Base-by-base conservation (phyloP, 2,329 filamentous ascomycete genomes). In the Thielaviopsis ethacetica region DNA sequence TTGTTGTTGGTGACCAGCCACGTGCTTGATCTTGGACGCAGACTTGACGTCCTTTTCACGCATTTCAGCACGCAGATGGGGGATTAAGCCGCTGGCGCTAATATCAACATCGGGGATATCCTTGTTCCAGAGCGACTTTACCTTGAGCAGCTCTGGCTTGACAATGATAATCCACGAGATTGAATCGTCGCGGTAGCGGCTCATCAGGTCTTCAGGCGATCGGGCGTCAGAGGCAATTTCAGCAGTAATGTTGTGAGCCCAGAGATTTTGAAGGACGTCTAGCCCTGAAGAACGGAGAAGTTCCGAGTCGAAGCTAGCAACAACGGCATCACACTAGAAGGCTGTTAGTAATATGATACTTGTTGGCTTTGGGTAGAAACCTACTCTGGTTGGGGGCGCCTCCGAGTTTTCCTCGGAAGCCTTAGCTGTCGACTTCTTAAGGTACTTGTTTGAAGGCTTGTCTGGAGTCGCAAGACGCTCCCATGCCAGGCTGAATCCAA, bases 401-500 rank as follows among this genome's bases (percentile, higher is more conserved):
- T 75, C 77, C 71, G 86, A 86, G 19, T 83, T 73, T 5, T 76
- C 71, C 63, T 76, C 75, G 1, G 73, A 66, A 61, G 89, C 85
- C 41, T 84, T 49, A 17, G 53, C 81, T 60, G 86, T 81, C 7
- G 75, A 67, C 65, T 85, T 88, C 69, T 87, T 91, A n/a, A 86
- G 68, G 62, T 84, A 87, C 53, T 0, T 75, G 71, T 62, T 79
- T 81, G 2, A 75, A 44, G 72, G 70, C 59, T 81, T 81, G 2
- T 79, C 73, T 67, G 88, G 82, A 49, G 81, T 81, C 6, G 84
- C 84, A 3, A 95, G 75, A 60, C 85, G 82, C 65, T 96, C 91
- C 83, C 91, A 94, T 24, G 87, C 87, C 49, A 97, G 74, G 66
- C 90, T 94, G 67, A 97, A 91, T 0, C 94, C 93, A 12, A 97